Base-by-base conservation (phyloP, 1,284 basidiomycete genomes). In the Ustilago xerochloae region DNA sequence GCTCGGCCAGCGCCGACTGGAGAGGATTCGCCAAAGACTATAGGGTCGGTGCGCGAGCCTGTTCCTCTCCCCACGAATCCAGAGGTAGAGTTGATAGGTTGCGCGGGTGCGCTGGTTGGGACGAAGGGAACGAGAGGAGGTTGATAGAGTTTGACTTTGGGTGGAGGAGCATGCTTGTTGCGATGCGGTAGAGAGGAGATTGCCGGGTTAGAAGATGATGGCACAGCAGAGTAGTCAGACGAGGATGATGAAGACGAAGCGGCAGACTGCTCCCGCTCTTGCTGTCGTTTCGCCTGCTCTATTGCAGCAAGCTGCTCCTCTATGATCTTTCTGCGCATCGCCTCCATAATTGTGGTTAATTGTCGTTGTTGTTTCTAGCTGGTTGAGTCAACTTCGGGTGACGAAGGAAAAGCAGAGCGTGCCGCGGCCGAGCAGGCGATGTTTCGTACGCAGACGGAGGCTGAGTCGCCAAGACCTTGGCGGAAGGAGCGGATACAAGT, bases 61-160 rank as follows among this genome's bases (percentile, higher is more conserved):
- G 50, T 51, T 13, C 67, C 62, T 55, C n/a, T 46, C 16, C 16
- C 52, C 0, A 46, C n/a, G 9, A 24, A 30, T 6, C 48, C 16
- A 13, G n/a, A 20, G n/a, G 18, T 43, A 16, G 55, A 13, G 32
- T 12, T 35, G 29, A 1, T 20, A 6, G 48, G 35, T n/a, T 43
- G 51, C 30, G 52, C 15, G 20, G 46, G 26, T 33, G 15, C 13
- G 15, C 33, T 56, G n/a, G 47, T 18, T 12, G 67, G 61, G 18
- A 46, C n/a, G 45, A 36, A 61, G 13, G 67, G 67, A 9, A 46
- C 26, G 9, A 74, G 51, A 22, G 58, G 53, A 13, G 71, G 71
- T 33, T 74, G 71, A 48, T 69, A 75, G 6, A 75, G 56, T 38
- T 75, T 75, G 41, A 75, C 72, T 38, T 70, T 75, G 56, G 72